Base-by-base conservation (phyloP, 441 rosid genomes). In the Macaranga tanarius region DNA sequence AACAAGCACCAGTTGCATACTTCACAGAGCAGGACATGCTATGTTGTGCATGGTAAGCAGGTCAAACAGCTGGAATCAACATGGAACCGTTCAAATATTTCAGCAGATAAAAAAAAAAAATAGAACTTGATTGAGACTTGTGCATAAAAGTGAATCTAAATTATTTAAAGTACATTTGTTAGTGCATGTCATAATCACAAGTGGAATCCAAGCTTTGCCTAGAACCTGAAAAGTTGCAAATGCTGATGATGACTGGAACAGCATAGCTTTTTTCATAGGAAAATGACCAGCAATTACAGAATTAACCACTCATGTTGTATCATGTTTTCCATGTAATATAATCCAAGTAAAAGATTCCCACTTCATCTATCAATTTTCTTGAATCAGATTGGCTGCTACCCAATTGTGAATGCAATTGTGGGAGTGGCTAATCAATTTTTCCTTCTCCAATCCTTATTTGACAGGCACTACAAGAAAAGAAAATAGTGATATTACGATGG, bases 161-260 rank as follows among this genome's bases (percentile, higher is more conserved):
- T 44, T 16, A 66, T 31, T 22, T 4, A 4, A 3, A 25, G 17
- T 44, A 42, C 48, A 25, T 22, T n/a, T 13, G 5, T 12, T 34
- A 20, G 62, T 38, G 72, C 62, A 26, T 55, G 52, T 69, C 62
- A 69, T 40, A 69, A 47, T 73, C 71, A 56, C 20, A 70, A 56
- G 28, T 48, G 75, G 73, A 59, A 20, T 17, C 57, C 63, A 71
- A 64, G 22, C 19, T 4, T n/a, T 28, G 50, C 9, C 15, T 44
- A 1, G 60, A 26, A 6, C 16, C 54, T 23, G 28, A 15, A 10
- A 62, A 38, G 28, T 40, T 34, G 6, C 28, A 16, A 44, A 5
- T 52, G 31, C 31, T 28, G 31, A 16, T 28, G 26, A 44, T 61
- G 57, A 59, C 56, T 28, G 20, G 57, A 45, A 26, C 13, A 6